Evolutionary conservation across 164 flowering plant species (phyloP).

Genomic region (Annona cherimola): DNA sequence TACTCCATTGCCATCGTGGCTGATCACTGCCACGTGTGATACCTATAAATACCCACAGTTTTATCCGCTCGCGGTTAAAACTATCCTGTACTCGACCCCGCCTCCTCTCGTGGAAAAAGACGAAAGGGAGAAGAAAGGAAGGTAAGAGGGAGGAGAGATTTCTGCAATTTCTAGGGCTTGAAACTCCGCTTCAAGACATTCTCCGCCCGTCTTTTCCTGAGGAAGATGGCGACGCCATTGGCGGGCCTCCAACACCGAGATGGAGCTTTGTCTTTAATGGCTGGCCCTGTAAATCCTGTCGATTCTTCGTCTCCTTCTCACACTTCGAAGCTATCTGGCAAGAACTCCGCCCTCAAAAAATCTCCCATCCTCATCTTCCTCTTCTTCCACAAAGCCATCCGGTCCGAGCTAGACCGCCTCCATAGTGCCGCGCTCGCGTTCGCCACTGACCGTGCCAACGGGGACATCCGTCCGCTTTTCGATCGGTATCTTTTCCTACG

Average conservation of each 20-base stretch:
- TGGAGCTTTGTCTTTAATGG: slow-evolving; percentile 50
- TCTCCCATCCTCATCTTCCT: slow-evolving; percentile 81
- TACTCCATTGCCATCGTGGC: slow-evolving; percentile 10
- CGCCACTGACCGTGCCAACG: slow-evolving; percentile 30
- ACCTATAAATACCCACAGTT: slow-evolving; percentile 8
- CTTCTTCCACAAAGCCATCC: slow-evolving; percentile 82
- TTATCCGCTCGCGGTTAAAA: slow-evolving; percentile 16
- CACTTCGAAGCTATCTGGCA: slow-evolving; percentile 18
- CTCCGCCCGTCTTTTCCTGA: background rate
- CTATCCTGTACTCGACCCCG: slow-evolving; percentile 6
- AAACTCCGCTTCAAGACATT: background rate
- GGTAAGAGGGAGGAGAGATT: background rate
- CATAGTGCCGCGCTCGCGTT: slow-evolving; percentile 62
- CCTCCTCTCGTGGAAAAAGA: slow-evolving; percentile 1
- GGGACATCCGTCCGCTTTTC: slow-evolving; percentile 43
- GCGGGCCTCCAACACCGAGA: slow-evolving; percentile 38
- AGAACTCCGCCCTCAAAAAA: slow-evolving; percentile 25
- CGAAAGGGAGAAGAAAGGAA: slow-evolving; percentile 2
- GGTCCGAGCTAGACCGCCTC: slow-evolving; percentile 71
- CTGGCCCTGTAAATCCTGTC: slow-evolving; percentile 32
- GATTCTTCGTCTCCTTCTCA: slow-evolving; percentile 22
- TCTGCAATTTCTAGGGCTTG: slow-evolving; percentile 15
- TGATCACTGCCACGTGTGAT: slow-evolving; percentile 18
- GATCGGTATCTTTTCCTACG: slow-evolving; percentile 61
- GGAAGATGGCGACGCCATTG: slow-evolving; percentile 65